Conservation (phyloP, 2,329 filamentous ascomycete species). For the Drechslerella stenobrocha region DNA sequence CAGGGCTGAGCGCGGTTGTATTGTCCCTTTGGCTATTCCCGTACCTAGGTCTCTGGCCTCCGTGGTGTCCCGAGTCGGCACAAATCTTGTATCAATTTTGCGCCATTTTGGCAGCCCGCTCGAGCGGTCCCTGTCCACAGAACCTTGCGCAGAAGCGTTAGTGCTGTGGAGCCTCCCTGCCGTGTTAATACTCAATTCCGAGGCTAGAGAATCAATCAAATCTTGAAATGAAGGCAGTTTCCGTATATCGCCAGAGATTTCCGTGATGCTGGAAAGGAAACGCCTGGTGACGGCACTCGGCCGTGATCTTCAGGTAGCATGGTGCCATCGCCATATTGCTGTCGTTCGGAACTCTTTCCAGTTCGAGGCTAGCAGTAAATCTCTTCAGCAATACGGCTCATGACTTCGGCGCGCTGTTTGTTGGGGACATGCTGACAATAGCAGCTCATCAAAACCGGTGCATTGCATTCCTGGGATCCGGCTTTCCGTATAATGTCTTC, state of each 20-base stretch:
- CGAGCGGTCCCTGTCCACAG: constrained; percentile 16
- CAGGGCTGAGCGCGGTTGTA: constrained; percentile 20
- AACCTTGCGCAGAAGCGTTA: constrained; percentile 21
- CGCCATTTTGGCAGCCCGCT: constrained; percentile 47
- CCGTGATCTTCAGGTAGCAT: constrained; percentile 40
- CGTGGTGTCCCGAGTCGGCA: constrained; percentile 45
- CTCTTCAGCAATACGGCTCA: not conserved
- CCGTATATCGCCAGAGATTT: not conserved
- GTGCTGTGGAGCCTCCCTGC: constrained; percentile 46
- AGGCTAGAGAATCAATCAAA: constrained; percentile 11
- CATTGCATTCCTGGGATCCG: constrained; percentile 27
- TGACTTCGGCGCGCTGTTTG: constrained; percentile 33
- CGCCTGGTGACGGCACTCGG: constrained; percentile 20
- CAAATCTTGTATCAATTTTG: constrained; percentile 35
- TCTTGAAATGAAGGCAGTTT: constrained; percentile 22
- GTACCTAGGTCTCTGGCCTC: constrained; percentile 22
- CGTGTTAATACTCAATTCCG: constrained; percentile 24
- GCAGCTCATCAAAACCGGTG: constrained; percentile 40
- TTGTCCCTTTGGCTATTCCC: too few relatives aligned
- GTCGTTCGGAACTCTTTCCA: constrained; percentile 25
- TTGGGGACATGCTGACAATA: constrained; percentile 36
- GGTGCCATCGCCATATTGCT: constrained; percentile 38
- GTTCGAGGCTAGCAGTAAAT: constrained; percentile 15
- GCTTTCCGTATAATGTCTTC: constrained; percentile 16
- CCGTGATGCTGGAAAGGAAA: too few relatives aligned